These are phyloP conservation scores for Leishmania lainsoni DNA, from an alignment of 208 protist genomes.

Conservation along the genomic window DNA sequence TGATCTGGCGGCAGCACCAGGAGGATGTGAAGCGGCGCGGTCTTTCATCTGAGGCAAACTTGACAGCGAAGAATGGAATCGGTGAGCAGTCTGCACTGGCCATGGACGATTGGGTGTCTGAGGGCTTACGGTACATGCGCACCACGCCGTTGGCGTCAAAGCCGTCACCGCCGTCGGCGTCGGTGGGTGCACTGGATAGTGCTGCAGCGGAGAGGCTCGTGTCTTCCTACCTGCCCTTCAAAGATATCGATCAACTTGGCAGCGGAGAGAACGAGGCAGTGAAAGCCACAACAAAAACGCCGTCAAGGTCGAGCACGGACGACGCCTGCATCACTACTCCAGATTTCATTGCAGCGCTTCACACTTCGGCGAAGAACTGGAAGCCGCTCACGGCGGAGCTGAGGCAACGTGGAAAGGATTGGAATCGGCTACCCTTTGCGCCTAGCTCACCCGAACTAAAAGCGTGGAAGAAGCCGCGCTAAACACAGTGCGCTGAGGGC, in stretches of 20 bases:
- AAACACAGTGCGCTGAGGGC: background rate
- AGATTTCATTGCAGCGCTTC: conserved; percentile 2
- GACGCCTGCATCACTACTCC: background rate
- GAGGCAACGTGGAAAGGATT: background rate
- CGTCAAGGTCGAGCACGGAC: background rate
- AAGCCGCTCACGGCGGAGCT: conserved; percentile 8
- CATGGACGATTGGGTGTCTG: background rate
- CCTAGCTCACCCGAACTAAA: conserved; percentile 3
- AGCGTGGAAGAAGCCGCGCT: background rate
- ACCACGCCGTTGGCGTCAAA: conserved; percentile 6
- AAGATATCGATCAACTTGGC: conserved; percentile 12
- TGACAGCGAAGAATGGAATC: background rate
- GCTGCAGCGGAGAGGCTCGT: conserved; percentile 22
- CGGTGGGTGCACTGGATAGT: background rate
- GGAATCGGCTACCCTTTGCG: background rate
- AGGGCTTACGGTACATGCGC: conserved; percentile 9
- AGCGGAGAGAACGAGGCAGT: too few relatives aligned
- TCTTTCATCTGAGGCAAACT: background rate
- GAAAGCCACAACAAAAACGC: background rate
- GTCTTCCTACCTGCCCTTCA: conserved; percentile 25
- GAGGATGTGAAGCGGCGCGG: conserved; percentile 29
- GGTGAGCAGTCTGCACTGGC: background rate
- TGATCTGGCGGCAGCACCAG: conserved; percentile 61
- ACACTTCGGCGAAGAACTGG: conserved; percentile 17
- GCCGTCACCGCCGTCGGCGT: background rate